These are phyloP conservation scores for Talaromyces sp. DNA, from an alignment of 2,329 filamentous ascomycete genomes.

Conservation along the genomic window DNA sequence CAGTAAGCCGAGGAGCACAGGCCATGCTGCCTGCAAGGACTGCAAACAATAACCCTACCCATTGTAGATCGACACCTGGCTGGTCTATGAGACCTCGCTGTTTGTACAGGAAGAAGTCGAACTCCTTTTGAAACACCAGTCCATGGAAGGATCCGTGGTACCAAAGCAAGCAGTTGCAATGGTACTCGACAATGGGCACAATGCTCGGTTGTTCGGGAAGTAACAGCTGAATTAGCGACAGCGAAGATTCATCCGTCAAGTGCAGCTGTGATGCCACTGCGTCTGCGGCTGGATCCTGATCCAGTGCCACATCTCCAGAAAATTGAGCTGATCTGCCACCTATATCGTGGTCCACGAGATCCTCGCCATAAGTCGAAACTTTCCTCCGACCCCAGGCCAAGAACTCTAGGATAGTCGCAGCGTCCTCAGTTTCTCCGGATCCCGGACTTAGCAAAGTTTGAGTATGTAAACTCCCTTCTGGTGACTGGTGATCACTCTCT, in stretches of 20 bases:
- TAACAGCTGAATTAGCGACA: slow-evolving; percentile 32
- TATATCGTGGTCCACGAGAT: slow-evolving; percentile 17
- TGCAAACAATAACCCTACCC: slow-evolving; percentile 44
- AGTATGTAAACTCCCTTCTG: background rate
- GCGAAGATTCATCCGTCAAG: slow-evolving; percentile 5
- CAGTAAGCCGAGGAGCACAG: slow-evolving; percentile 33
- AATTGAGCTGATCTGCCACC: slow-evolving; percentile 19
- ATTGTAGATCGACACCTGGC: slow-evolving; percentile 38
- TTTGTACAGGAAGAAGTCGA: slow-evolving; percentile 25
- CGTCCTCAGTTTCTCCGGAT: slow-evolving; percentile 19
- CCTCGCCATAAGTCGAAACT: slow-evolving; percentile 29
- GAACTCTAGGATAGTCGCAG: slow-evolving; percentile 46
- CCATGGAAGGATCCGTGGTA: slow-evolving; percentile 37
- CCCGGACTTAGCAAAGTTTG: background rate
- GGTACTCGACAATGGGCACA: slow-evolving; percentile 31
- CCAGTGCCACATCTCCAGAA: slow-evolving; percentile 18
- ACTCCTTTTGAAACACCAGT: slow-evolving; percentile 33
- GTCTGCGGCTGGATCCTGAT: slow-evolving; percentile 3
- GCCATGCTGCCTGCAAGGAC: slow-evolving; percentile 42
- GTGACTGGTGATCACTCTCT: slow-evolving; percentile 2
- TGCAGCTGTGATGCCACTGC: background rate
- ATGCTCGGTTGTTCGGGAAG: slow-evolving; percentile 23
- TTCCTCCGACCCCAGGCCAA: slow-evolving; percentile 47
- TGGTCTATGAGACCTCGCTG: slow-evolving; percentile 31
- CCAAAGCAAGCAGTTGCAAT: slow-evolving; percentile 37